These are phyloP conservation scores for Solanum etuberosum DNA, from an alignment of 257 asterid species.

Conservation along the genomic window DNA sequence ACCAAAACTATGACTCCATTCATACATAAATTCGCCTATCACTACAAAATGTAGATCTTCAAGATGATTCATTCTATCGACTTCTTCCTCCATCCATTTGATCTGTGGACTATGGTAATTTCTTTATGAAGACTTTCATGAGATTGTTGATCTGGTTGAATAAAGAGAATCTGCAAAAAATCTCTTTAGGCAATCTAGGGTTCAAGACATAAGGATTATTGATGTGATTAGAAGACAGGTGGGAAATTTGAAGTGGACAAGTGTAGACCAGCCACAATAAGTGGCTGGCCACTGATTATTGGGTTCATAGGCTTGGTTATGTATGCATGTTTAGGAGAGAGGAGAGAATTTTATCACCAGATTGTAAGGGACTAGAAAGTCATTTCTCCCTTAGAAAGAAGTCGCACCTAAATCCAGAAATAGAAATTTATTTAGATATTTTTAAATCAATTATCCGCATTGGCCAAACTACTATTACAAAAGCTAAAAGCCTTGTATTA, in stretches of 20 bases:
- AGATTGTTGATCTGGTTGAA: no score
- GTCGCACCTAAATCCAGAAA: not conserved
- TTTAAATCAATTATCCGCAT: no score
- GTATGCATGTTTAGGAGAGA: no score
- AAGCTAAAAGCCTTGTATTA: no score
- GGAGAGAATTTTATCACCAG: no score
- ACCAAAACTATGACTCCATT: not conserved
- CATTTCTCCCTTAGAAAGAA: not conserved
- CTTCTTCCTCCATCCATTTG: not conserved
- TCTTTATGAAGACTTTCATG: not conserved
- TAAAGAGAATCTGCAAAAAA: not conserved
- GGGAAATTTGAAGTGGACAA: not conserved
- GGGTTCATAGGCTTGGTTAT: not conserved
- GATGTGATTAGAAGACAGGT: not conserved
- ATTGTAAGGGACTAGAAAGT: not conserved
- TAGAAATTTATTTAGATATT: no score
- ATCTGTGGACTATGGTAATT: not conserved
- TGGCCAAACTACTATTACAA: no score
- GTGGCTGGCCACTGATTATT: no score
- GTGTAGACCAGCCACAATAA: no score
- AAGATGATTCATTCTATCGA: not conserved
- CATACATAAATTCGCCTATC: not conserved
- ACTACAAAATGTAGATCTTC: not conserved
- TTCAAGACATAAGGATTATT: not conserved
- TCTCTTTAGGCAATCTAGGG: not conserved